Base-by-base conservation (phyloP, 495 filamentous ascomycete genomes). In the Penicillium chermesinum region DNA sequence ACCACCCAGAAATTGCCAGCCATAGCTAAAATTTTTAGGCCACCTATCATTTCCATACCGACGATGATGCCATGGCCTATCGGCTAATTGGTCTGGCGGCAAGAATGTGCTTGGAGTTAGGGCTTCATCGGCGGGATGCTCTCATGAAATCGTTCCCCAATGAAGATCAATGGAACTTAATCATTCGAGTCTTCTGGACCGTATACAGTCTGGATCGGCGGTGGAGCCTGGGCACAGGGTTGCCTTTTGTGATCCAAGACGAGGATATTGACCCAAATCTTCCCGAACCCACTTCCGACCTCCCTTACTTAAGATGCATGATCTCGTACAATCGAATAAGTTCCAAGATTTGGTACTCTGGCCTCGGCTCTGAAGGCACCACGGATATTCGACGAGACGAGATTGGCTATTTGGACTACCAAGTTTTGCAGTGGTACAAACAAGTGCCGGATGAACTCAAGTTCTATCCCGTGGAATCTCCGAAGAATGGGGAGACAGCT, bases 231-330 rank as follows among this genome's bases (percentile, higher is more conserved):
- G 84, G 85, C 12, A 88, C 85, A 0, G 89, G 89, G 7, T 66
- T 93, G 61, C 87, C 88, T 0, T 93, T 88, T 67, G 83, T 84
- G 9, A 76, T 89, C 34, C 85, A 88, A 52, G 89, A 95, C 55
- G 78, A 85, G 35, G 88, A 91, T 65, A 86, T 95, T 47, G 89
- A 95, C 53, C 82, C 86, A 0, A 79, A 76, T 38, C 62, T 94
- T 25, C 86, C 85, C 2, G 83, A 84, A 52, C 89, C 88, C 27
- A 88, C 89, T 71, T 74, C 84, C 14, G 7, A 14, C 21, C n/a
- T 6, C 30, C 85, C 82, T 0, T 91, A 90, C 52, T 63, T 91
- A 13, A 77, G 77, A 10, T 82, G 82, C 32, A 95, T 95, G 87
- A 81, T 91, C 21, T 74, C 75, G 1, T 91, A 90, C 54, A 83